Percentiles rank a stretch among this genome's conserved stretches.
These are phyloP conservation scores for Phytophthora podocarpi DNA, from an alignment of 352 stramenopile genomes.

Conservation along the genomic window DNA sequence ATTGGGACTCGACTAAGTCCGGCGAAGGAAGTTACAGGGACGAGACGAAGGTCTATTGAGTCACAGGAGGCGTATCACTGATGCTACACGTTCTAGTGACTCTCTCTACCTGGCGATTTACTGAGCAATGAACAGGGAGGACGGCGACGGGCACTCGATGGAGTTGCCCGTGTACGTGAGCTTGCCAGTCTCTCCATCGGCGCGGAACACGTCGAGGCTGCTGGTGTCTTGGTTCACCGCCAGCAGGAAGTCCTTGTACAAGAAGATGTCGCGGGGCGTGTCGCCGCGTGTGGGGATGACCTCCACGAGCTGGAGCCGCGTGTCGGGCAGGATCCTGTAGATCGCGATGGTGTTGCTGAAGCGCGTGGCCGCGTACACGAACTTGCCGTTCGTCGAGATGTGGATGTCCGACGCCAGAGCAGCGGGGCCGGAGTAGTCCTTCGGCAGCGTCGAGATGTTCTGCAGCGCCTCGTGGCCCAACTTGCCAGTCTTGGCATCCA, in stretches of 20 bases:
- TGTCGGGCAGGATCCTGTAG: conserved; percentile 54
- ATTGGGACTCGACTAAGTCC: conserved; percentile 12
- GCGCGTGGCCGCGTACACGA: conserved; percentile 71
- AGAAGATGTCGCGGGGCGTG: conserved; percentile 57
- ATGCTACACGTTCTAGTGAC: background rate
- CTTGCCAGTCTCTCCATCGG: conserved; percentile 47
- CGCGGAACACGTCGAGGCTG: conserved; percentile 62
- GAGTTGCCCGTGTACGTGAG: conserved; percentile 56
- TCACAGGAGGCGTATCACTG: background rate
- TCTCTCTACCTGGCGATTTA: conserved; percentile 12
- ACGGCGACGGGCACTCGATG: conserved; percentile 53
- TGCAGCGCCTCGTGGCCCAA: conserved; percentile 56
- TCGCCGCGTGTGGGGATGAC: conserved; percentile 52
- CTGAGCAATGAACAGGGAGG: conserved; percentile 46
- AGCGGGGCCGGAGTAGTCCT: conserved; percentile 37
- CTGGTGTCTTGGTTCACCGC: conserved; percentile 70
- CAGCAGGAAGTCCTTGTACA: conserved; percentile 62
- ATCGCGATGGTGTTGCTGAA: conserved; percentile 68
- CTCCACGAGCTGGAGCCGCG: conserved; percentile 53
- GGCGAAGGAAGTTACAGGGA: background rate
- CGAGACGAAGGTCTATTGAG: conserved; percentile 24
- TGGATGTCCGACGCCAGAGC: conserved; percentile 58
- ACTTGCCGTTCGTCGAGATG: conserved; percentile 53
- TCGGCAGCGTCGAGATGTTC: conserved; percentile 67
- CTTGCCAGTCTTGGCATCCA: conserved; percentile 48